Percentiles rank a stretch among this genome's conserved stretches.
Evolutionary conservation across 306 rosid genomes (phyloP).

Genomic region (Malus sylvestris): DNA sequence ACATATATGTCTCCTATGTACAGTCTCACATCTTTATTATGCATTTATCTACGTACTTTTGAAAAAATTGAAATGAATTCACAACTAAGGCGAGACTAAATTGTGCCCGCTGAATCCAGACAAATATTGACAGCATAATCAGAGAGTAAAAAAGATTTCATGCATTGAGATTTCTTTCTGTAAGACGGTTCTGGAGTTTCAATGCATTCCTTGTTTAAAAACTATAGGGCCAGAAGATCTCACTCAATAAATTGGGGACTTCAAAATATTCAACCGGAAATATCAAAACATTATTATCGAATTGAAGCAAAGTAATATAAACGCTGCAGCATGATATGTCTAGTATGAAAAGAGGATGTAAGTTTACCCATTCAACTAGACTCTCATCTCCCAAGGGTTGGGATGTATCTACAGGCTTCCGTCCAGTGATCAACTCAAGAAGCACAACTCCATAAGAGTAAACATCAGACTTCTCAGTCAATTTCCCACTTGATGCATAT

Average conservation of each 20-base stretch:
- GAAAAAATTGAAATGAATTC: neutral
- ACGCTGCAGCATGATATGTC: neutral
- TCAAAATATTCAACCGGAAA: neutral
- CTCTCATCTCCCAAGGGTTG: slow-evolving; percentile 85
- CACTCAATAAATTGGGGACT: neutral
- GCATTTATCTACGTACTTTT: neutral
- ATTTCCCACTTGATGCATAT: slow-evolving; percentile 90
- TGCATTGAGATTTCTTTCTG: too few species aligned
- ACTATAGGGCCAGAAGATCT: neutral
- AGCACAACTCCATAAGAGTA: slow-evolving; percentile 89
- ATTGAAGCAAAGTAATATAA: neutral
- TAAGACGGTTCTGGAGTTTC: too few species aligned
- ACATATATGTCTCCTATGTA: neutral
- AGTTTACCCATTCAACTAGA: slow-evolving; percentile 90
- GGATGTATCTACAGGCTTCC: slow-evolving; percentile 78
- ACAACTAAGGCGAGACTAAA: neutral
- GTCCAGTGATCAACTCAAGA: slow-evolving; percentile 86
- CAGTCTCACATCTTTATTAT: neutral
- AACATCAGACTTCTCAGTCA: slow-evolving; percentile 86
- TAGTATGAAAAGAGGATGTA: neutral
- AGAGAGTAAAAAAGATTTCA: too few species aligned
- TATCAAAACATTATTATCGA: neutral
- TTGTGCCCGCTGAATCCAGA: neutral
- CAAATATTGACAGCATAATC: neutral
- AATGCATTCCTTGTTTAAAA: too few species aligned